A percentile compares a stretch with the other conserved stretches of the same genome.
Conservation (phyloP, 1,284 basidiomycete species). For the Pisolithus thermaeus region DNA sequence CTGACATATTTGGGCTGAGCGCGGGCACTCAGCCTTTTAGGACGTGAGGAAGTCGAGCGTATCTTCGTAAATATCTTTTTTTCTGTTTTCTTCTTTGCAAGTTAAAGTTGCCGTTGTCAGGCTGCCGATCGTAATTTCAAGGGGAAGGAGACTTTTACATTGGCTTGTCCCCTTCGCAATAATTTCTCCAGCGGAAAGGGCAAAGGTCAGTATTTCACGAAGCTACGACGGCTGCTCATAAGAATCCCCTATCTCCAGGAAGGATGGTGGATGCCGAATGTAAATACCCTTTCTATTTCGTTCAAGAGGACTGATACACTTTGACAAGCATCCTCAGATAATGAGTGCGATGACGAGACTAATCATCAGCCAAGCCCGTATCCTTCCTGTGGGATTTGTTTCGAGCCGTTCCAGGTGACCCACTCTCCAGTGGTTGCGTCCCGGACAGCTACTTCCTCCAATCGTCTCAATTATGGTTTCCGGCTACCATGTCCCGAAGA, state of each 20-base stretch:
- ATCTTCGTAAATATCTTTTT: slow-evolving; percentile 23
- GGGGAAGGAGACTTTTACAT: neutral
- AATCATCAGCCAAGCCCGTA: slow-evolving; percentile 5
- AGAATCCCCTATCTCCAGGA: neutral
- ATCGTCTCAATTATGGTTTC: slow-evolving; percentile 32
- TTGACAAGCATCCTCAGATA: neutral
- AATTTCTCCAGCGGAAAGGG: slow-evolving; percentile 22
- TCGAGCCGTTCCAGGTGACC: slow-evolving; percentile 33
- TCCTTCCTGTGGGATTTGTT: slow-evolving; percentile 35
- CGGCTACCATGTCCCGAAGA: slow-evolving; percentile 31
- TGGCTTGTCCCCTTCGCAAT: neutral
- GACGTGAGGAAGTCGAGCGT: slow-evolving; percentile 22
- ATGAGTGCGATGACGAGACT: neutral
- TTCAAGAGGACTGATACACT: neutral
- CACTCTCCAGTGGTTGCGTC: slow-evolving; percentile 32
- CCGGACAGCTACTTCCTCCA: slow-evolving; percentile 32
- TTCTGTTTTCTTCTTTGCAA: neutral
- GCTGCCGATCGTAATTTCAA: slow-evolving; percentile 30
- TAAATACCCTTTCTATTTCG: neutral
- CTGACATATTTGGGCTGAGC: neutral
- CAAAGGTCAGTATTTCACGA: slow-evolving; percentile 8
- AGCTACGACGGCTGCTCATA: neutral
- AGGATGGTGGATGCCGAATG: neutral
- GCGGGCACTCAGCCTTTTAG: slow-evolving; percentile 21
- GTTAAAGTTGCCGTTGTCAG: slow-evolving; percentile 12